These are phyloP conservation scores for Crassisporium funariophilum DNA, from an alignment of 768 basidiomycete genomes.

Conservation along the genomic window DNA sequence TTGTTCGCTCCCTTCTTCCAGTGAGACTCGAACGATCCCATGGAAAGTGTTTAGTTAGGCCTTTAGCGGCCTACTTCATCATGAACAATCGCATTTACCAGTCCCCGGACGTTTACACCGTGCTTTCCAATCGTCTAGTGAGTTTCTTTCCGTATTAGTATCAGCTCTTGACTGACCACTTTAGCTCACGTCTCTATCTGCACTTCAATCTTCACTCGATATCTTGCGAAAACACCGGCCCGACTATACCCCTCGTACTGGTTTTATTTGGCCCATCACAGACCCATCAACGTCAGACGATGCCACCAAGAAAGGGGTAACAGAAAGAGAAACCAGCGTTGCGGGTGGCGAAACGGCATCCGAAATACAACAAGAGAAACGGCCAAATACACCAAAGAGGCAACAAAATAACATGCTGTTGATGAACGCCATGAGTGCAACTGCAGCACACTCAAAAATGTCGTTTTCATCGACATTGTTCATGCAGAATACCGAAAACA, in stretches of 20 bases:
- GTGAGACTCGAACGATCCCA: slow-evolving; percentile 5
- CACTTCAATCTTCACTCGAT: slow-evolving; percentile 77
- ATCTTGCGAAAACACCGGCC: slow-evolving; percentile 74
- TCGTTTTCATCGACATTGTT: slow-evolving; percentile 45
- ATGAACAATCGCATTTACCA: slow-evolving; percentile 90
- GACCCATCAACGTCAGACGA: slow-evolving; percentile 48
- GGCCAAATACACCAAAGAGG: slow-evolving; percentile 44
- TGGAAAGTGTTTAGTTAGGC: slow-evolving; percentile 51
- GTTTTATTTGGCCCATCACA: slow-evolving; percentile 83
- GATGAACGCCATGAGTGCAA: slow-evolving; percentile 78
- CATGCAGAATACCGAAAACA: slow-evolving; percentile 28
- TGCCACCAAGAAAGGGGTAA: slow-evolving; percentile 24
- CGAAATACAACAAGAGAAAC: slow-evolving; percentile 22
- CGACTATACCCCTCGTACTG: slow-evolving; percentile 80
- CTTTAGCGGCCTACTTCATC: slow-evolving; percentile 84
- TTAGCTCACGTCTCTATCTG: slow-evolving; percentile 69
- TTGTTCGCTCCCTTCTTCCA: slow-evolving; percentile 20
- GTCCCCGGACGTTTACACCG: slow-evolving; percentile 80
- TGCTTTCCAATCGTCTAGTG: slow-evolving; percentile 84
- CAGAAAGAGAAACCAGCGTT: slow-evolving; percentile 19
- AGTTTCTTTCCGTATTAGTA: slow-evolving; percentile 19
- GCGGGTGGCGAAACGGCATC: slow-evolving; percentile 15
- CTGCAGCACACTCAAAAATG: slow-evolving; percentile 67
- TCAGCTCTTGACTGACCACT: slow-evolving; percentile 5
- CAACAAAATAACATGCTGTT: slow-evolving; percentile 71